These are phyloP conservation scores for Penicillium sumatraense DNA, from an alignment of 2,329 filamentous ascomycete genomes.

Conservation along the genomic window DNA sequence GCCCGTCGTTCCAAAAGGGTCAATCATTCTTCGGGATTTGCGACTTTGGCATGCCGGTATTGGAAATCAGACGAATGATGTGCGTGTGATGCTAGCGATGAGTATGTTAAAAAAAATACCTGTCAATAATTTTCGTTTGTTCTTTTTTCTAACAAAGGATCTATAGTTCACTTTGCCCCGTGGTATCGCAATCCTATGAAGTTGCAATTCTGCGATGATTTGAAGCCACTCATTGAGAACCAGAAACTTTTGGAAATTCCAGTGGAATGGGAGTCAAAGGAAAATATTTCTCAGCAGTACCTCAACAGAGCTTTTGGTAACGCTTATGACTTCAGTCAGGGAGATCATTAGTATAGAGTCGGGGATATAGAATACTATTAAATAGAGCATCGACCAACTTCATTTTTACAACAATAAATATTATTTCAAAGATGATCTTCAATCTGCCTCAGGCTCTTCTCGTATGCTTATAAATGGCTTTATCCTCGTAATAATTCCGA, in stretches of 20 bases:
- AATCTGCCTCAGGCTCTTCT: neutral
- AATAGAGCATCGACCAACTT: neutral
- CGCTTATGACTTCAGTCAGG: conserved; percentile 65
- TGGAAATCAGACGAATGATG: conserved; percentile 58
- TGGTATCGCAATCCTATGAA: conserved; percentile 58
- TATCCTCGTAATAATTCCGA: neutral
- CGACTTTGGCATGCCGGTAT: conserved; percentile 68
- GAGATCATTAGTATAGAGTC: neutral
- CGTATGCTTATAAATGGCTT: neutral
- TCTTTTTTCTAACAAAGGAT: neutral
- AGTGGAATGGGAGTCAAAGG: conserved; percentile 53
- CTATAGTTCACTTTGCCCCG: conserved; percentile 3
- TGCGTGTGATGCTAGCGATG: conserved; percentile 58
- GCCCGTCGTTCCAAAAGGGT: conserved; percentile 58
- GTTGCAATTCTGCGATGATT: conserved; percentile 57
- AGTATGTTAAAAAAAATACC: neutral
- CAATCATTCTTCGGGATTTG: conserved; percentile 63
- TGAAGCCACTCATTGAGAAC: conserved; percentile 51
- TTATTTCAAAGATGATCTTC: neutral
- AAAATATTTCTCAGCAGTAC: conserved; percentile 53
- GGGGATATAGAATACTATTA: neutral
- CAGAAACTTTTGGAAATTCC: conserved; percentile 55
- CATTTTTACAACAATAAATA: neutral
- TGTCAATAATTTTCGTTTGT: neutral
- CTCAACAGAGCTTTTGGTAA: conserved; percentile 64